A percentile compares a stretch with the other conserved stretches of the same genome.
phyloP scores from a whole-genome alignment of 2,329 filamentous ascomycete species.

The Beauveria medogensis region DNA sequence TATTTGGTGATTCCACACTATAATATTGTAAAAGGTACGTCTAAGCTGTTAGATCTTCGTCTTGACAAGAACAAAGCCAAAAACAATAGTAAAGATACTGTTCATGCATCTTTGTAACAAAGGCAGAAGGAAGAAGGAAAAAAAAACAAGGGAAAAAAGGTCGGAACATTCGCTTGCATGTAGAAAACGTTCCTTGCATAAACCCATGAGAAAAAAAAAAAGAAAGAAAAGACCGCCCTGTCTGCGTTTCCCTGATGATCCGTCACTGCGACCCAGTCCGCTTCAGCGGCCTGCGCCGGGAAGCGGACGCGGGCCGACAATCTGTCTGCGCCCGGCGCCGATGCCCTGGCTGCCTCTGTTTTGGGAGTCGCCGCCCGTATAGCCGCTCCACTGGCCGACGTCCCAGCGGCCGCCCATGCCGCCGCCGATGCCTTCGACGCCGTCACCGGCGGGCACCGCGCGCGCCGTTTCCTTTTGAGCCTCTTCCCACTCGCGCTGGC shows the following conservation, averaged over 20 bases:
- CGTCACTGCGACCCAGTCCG: conserved; percentile 10
- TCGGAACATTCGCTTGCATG: neutral
- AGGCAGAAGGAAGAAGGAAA: neutral
- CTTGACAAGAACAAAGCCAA: neutral
- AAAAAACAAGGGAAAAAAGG: neutral
- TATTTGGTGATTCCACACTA: neutral
- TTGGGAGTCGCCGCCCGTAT: conserved; percentile 66
- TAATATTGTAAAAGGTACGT: neutral
- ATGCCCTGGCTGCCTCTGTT: conserved; percentile 59
- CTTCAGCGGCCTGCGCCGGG: conserved; percentile 29
- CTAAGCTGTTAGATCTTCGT: neutral
- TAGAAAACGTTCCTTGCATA: neutral
- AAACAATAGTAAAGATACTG: neutral
- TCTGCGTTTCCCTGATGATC: neutral
- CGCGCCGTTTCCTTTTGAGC: conserved; percentile 55
- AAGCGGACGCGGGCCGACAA: conserved; percentile 68
- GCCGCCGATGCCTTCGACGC: conserved; percentile 56
- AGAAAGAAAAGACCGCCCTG: neutral
- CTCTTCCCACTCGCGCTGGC: conserved; percentile 74
- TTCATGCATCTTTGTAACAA: neutral
- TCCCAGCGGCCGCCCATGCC: conserved; percentile 66
- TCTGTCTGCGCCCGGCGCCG: conserved; percentile 64
- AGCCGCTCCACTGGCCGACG: conserved; percentile 67
- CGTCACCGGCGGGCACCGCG: conserved; percentile 41
- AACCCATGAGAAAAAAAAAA: neutral